Percentiles rank a stretch among this genome's conserved stretches.
Evolutionary conservation across 2,329 filamentous ascomycete genomes (phyloP).

Genomic region (Akanthomyces muscarius): DNA sequence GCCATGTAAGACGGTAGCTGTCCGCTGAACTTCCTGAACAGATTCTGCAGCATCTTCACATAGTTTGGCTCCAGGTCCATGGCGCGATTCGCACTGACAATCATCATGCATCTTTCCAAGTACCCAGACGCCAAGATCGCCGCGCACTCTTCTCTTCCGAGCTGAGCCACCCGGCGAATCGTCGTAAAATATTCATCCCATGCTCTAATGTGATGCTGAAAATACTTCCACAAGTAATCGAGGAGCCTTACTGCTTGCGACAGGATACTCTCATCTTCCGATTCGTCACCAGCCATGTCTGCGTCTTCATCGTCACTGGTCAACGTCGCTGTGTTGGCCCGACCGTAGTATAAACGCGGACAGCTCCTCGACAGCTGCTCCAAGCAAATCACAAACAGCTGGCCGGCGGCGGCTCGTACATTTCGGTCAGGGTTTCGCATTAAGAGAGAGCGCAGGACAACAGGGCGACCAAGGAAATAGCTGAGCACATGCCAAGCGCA

Average conservation of each 20-base stretch:
- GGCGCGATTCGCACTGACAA: slow-evolving; percentile 56
- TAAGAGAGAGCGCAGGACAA: slow-evolving; percentile 61
- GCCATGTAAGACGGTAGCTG: slow-evolving; percentile 52
- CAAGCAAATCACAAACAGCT: slow-evolving; percentile 51
- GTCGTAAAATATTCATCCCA: slow-evolving; percentile 76
- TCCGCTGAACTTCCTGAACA: slow-evolving; percentile 46
- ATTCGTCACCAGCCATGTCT: slow-evolving; percentile 11
- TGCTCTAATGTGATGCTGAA: slow-evolving; percentile 58
- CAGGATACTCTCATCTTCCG: slow-evolving; percentile 27
- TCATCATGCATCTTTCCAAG: slow-evolving; percentile 53
- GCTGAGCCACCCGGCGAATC: slow-evolving; percentile 60
- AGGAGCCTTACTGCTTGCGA: slow-evolving; percentile 45
- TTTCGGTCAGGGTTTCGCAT: slow-evolving; percentile 54
- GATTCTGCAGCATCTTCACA: slow-evolving; percentile 46
- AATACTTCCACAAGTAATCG: slow-evolving; percentile 55
- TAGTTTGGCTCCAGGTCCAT: slow-evolving; percentile 54
- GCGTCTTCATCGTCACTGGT: slow-evolving; percentile 13
- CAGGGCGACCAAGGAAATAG: slow-evolving; percentile 55
- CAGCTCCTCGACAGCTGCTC: slow-evolving; percentile 45
- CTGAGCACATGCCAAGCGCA: slow-evolving; percentile 58
- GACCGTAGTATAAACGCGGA: slow-evolving; percentile 44
- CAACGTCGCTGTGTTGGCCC: neutral
- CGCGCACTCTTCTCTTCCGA: slow-evolving; percentile 56
- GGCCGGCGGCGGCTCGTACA: slow-evolving; percentile 51
- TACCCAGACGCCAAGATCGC: slow-evolving; percentile 59